Evolutionary conservation across 208 protist genomes (phyloP).

Genomic region (Zelonia costaricensis): DNA sequence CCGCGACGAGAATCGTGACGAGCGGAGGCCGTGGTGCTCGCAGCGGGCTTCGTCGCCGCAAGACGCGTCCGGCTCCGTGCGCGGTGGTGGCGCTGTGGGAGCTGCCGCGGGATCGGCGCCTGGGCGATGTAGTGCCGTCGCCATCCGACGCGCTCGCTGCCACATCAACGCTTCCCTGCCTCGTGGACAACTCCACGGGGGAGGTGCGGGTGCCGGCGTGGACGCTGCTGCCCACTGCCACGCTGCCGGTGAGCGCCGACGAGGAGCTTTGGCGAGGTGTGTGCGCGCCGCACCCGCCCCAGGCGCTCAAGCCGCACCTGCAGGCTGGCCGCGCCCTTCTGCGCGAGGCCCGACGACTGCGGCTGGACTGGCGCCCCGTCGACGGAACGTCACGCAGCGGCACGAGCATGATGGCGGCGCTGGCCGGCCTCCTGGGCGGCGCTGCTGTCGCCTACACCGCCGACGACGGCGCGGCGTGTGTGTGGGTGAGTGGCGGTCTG

Average conservation of each 20-base stretch:
- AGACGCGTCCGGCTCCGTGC: too few species aligned
- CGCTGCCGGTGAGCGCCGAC: neutral
- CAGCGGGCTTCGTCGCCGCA: too few species aligned
- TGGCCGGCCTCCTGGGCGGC: slow-evolving; percentile 18
- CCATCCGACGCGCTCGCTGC: too few species aligned
- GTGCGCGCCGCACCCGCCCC: too few species aligned
- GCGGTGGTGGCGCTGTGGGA: neutral
- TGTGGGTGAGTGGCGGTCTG: slow-evolving; percentile 31
- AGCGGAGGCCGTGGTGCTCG: neutral
- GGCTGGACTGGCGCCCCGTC: slow-evolving; percentile 17
- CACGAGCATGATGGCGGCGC: neutral
- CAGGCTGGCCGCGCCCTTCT: slow-evolving; percentile 10
- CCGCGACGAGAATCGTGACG: neutral
- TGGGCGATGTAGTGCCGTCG: too few species aligned
- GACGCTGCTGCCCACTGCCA: slow-evolving; percentile 3
- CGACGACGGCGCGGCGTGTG: neutral
- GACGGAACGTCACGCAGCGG: neutral
- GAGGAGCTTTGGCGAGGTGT: too few species aligned
- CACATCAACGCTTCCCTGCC: too few species aligned
- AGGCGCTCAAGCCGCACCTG: slow-evolving; percentile 8
- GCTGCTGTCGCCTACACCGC: slow-evolving; percentile 15
- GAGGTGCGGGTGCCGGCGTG: slow-evolving; percentile 6
- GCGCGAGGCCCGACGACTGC: slow-evolving; percentile 12
- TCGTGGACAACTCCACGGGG: neutral
- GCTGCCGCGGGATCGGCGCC: too few species aligned